phyloP scores from a whole-genome alignment of 306 rosid genomes.

The Dryas octopetala region DNA sequence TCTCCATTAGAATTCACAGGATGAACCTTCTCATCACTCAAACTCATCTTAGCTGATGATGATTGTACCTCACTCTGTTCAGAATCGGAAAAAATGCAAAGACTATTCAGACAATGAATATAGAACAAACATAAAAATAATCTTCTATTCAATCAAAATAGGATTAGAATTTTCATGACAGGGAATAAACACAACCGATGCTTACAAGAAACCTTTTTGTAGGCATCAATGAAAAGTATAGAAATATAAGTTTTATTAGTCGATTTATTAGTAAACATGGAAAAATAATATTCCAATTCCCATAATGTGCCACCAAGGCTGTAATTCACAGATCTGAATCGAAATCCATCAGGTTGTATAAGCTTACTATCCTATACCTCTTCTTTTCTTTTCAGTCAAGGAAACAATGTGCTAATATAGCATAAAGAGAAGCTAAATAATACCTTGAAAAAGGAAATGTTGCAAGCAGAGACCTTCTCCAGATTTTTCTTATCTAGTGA shows the following conservation, averaged over 20 bases:
- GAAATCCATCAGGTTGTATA: neutral
- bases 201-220: neutral
- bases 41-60: constrained; percentile 6
- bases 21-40: constrained; percentile 12
- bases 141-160: neutral
- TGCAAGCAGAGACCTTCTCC: neutral
- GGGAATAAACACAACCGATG: neutral
- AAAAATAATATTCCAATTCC: neutral
- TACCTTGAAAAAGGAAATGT: neutral
- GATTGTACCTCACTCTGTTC: neutral
- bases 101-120: neutral
- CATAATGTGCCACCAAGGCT: neutral
- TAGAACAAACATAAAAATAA: neutral
- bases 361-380: too few species aligned
- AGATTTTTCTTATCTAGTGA: neutral
- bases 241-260: neutral
- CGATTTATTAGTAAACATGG: neutral
- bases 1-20: constrained; percentile 11
- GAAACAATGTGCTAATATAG: neutral
- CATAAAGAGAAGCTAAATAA: neutral
- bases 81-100: neutral
- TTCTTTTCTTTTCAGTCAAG: neutral
- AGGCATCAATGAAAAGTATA: neutral
- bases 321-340: constrained; percentile 5
- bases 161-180: neutral